Conservation (phyloP, 1,139 yeast genomes). For the Candida sanyaensis region DNA sequence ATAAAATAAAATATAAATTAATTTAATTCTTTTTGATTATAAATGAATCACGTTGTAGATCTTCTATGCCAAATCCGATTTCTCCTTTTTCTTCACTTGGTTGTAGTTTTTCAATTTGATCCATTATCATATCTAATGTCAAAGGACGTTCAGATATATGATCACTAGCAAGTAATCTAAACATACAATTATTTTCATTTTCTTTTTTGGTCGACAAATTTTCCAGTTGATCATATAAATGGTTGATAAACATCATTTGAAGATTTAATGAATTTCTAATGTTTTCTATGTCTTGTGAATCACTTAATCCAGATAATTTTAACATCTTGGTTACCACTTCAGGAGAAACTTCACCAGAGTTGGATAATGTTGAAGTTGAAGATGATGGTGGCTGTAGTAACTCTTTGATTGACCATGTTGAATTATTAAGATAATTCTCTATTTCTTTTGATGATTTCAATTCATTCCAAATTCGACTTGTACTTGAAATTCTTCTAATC, state of each 20-base stretch:
- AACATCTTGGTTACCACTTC: slow-evolving; percentile 32
- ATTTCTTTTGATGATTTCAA: slow-evolving; percentile 6
- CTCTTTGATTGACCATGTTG: slow-evolving; percentile 32
- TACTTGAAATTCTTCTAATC: background rate
- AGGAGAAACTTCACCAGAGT: slow-evolving; percentile 16
- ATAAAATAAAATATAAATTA: too few relatives aligned
- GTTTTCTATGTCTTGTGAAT: slow-evolving; percentile 17
- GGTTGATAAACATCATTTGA: slow-evolving; percentile 50
- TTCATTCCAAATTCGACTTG: background rate
- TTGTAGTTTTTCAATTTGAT: slow-evolving; percentile 22
- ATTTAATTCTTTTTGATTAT: slow-evolving; percentile 1
- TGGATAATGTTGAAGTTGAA: background rate
- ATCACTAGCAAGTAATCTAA: slow-evolving; percentile 39
- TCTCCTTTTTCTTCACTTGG: slow-evolving; percentile 34
- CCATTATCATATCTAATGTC: slow-evolving; percentile 22
- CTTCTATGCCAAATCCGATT: slow-evolving; percentile 13
- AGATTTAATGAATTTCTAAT: slow-evolving; percentile 35
- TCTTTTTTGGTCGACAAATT: slow-evolving; percentile 6
- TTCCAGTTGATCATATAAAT: slow-evolving; percentile 35
- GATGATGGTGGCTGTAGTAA: slow-evolving; percentile 15
- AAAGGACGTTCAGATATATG: slow-evolving; percentile 26
- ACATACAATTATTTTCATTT: slow-evolving; percentile 24
- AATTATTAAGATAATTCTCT: slow-evolving; percentile 16
- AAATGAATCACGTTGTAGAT: slow-evolving; percentile 7
- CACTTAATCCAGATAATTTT: slow-evolving; percentile 45